Evolutionary conservation across 2,329 filamentous ascomycete genomes (phyloP).

Genomic region (Ceratocystis harringtonii): DNA sequence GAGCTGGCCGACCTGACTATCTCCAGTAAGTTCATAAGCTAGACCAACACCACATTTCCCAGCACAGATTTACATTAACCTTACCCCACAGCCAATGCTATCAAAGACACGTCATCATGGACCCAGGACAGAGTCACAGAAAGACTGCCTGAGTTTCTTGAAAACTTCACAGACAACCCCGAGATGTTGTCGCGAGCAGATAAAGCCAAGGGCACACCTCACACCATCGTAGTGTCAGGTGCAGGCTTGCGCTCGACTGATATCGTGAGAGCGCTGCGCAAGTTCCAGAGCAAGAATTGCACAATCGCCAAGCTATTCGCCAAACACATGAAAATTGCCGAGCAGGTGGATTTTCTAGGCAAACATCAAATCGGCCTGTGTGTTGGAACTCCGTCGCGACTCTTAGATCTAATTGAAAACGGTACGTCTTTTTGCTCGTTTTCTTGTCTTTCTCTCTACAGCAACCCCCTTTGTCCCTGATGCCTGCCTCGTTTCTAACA

Average conservation of each 20-base stretch:
- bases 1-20: constrained; percentile 74
- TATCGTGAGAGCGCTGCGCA: constrained; percentile 58
- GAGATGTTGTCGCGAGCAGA: constrained; percentile 48
- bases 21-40: constrained; percentile 40
- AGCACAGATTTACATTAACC: background rate
- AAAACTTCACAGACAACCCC: constrained; percentile 43
- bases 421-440: constrained; percentile 34
- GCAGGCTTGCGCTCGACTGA: constrained; percentile 80
- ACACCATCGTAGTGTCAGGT: constrained; percentile 76
- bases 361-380: constrained; percentile 62
- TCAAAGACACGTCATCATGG: constrained; percentile 69
- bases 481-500: background rate
- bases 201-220: constrained; percentile 55
- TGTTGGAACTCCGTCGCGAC: constrained; percentile 72
- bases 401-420: constrained; percentile 69
- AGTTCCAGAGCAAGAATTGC: constrained; percentile 64
- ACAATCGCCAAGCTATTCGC: constrained; percentile 86
- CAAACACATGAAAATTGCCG: constrained; percentile 91
- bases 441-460: background rate
- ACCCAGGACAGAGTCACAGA: constrained; percentile 42
- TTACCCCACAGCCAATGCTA: constrained; percentile 45
- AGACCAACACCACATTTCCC: background rate
- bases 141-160: constrained; percentile 48
- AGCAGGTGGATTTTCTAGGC: constrained; percentile 64
- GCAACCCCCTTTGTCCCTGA: background rate